phyloP scores from a whole-genome alignment of 106 monocot genomes.

The Phalaenopsis equestris region DNA sequence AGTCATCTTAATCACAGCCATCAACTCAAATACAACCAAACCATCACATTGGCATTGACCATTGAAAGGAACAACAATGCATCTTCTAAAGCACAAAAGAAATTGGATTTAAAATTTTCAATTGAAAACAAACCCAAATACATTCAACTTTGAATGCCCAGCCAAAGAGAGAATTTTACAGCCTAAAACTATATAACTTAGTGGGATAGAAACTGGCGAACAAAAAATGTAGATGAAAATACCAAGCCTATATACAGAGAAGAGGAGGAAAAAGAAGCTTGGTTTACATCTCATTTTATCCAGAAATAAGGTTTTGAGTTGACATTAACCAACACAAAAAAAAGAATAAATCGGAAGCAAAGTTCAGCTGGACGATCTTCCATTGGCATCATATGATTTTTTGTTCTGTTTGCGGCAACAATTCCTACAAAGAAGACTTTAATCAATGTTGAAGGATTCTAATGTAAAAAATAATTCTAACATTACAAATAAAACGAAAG shows the following conservation, averaged over 20 bases:
- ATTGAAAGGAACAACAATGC: too few relatives aligned
- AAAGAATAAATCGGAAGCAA: background rate
- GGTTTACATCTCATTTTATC: conserved; percentile 1
- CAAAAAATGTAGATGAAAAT: background rate
- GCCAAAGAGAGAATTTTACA: too few relatives aligned
- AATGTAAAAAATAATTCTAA: too few relatives aligned
- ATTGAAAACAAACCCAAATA: background rate
- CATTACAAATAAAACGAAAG: too few relatives aligned
- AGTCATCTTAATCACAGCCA: too few relatives aligned
- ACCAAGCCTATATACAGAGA: background rate
- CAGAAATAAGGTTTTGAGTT: background rate
- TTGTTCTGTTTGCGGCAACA: background rate
- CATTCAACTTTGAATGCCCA: too few relatives aligned
- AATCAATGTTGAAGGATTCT: too few relatives aligned
- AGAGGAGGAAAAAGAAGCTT: background rate
- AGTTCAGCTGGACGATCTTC: background rate
- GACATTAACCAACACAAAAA: background rate
- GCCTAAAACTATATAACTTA: too few relatives aligned
- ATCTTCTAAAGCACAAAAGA: too few relatives aligned
- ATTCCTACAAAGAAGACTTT: background rate
- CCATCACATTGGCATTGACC: too few relatives aligned
- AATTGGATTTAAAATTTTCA: too few relatives aligned
- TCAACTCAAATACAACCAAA: too few relatives aligned
- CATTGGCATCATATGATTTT: background rate
- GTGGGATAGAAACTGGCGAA: background rate